A percentile compares a stretch with the other conserved stretches of the same genome.
Conservation (phyloP, 2,329 filamentous ascomycete genomes). For the Xylariaceae sp. region DNA sequence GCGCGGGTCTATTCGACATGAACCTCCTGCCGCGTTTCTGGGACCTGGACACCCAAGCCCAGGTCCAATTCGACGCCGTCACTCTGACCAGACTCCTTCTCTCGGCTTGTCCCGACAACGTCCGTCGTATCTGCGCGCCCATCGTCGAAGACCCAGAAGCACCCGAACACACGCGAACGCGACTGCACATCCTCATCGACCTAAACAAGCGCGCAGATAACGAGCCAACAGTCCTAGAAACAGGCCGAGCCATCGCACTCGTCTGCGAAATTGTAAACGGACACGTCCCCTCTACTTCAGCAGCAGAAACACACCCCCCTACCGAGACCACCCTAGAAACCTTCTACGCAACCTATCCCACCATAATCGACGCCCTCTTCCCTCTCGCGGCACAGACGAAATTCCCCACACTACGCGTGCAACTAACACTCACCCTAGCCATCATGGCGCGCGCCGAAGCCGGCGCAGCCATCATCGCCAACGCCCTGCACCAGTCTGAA, state of each 20-base stretch:
- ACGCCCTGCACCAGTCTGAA: slow-evolving; percentile 39
- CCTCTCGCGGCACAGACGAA: slow-evolving; percentile 53
- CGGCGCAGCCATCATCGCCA: slow-evolving; percentile 43
- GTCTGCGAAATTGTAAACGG: slow-evolving; percentile 52
- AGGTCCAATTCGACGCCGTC: slow-evolving; percentile 56
- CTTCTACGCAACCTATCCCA: slow-evolving; percentile 44
- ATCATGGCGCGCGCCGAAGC: slow-evolving; percentile 51
- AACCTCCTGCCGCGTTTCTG: slow-evolving; percentile 49
- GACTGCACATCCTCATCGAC: slow-evolving; percentile 35
- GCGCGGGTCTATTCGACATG: slow-evolving; percentile 40
- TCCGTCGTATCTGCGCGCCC: slow-evolving; percentile 43
- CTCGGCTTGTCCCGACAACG: slow-evolving; percentile 48
- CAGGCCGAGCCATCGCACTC: slow-evolving; percentile 47
- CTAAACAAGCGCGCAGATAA: slow-evolving; percentile 42
- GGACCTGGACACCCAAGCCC: slow-evolving; percentile 46
- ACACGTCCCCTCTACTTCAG: background rate
- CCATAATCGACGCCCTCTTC: slow-evolving; percentile 40
- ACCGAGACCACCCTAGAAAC: background rate
- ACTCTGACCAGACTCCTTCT: slow-evolving; percentile 54
- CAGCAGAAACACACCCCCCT: slow-evolving; percentile 2
- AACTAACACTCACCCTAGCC: slow-evolving; percentile 58
- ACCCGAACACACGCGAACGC: slow-evolving; percentile 28
- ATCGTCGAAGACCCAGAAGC: slow-evolving; percentile 32
- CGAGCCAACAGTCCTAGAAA: slow-evolving; percentile 56
- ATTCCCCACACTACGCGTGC: slow-evolving; percentile 55